phyloP scores from a whole-genome alignment of 345 rosid genomes.

The Salix udensis region DNA sequence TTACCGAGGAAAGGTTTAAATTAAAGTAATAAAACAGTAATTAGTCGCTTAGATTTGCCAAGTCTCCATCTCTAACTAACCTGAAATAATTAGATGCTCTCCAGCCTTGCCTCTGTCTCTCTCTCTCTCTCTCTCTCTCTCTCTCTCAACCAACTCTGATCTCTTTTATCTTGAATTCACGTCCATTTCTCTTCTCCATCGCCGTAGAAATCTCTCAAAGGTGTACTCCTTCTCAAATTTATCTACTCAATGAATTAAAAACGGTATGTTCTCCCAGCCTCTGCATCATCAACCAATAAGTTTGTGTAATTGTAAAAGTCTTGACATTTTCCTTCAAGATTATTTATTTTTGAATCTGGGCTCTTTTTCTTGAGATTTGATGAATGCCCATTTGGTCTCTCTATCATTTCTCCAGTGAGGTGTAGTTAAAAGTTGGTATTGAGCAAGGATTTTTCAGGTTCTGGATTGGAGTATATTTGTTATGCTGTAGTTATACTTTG shows the following conservation, averaged over 20 bases:
- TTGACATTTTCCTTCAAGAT: background rate
- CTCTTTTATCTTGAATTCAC: background rate
- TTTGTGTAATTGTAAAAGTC: background rate
- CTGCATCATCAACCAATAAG: background rate
- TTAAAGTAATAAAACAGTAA: background rate
- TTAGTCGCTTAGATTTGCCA: background rate
- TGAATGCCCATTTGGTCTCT: conserved; percentile 10
- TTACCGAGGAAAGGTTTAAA: background rate
- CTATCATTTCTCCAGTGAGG: background rate
- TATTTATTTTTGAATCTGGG: conserved; percentile 13
- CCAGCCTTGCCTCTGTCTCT: background rate
- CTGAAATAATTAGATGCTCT: background rate
- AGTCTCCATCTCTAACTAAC: background rate
- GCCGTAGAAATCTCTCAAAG: background rate
- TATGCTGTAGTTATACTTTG: conserved; percentile 3
- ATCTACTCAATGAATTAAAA: background rate
- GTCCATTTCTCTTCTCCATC: background rate
- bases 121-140: background rate
- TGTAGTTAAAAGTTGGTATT: background rate
- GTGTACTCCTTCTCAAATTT: background rate
- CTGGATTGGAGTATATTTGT: background rate
- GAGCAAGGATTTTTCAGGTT: background rate
- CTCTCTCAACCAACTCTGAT: background rate
- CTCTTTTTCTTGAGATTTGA: conserved; percentile 4
- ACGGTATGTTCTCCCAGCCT: conserved; percentile 5